phyloP scores from a whole-genome alignment of 768 basidiomycete species.

The Mycena belliarum region DNA sequence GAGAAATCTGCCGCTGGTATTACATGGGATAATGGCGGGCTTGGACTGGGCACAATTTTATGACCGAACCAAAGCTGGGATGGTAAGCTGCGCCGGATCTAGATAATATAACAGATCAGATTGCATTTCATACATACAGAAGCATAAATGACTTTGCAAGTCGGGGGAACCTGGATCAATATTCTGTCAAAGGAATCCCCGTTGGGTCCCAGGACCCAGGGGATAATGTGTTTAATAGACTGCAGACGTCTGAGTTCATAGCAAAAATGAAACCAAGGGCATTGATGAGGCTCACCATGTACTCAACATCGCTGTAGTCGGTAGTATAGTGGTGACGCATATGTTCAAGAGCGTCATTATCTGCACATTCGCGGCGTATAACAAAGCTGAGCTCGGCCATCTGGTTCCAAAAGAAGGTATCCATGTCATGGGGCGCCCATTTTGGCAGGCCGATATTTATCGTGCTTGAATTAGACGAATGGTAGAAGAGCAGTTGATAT shows the following conservation, averaged over 20 bases:
- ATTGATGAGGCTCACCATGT: not conserved
- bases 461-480: not conserved
- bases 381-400: not conserved
- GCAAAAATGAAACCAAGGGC: not conserved
- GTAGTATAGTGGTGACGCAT: not conserved
- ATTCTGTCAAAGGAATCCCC: not conserved
- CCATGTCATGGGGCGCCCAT: not conserved
- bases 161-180: not conserved
- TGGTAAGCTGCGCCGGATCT: not conserved
- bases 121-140: not conserved
- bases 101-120: not conserved
- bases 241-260: not conserved
- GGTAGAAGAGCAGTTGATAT: not conserved
- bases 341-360: not conserved
- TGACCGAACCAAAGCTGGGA: too few relatives aligned
- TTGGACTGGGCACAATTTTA: too few relatives aligned
- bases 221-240: not conserved
- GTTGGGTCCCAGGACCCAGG: not conserved
- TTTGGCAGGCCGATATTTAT: not conserved
- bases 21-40: too few relatives aligned
- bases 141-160: not conserved
- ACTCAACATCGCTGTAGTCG: not conserved
- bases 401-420: not conserved
- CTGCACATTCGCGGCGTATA: not conserved
- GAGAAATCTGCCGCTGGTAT: too few relatives aligned